These are phyloP conservation scores for Secale cereale DNA, from an alignment of 176 grass and related monocot genomes.

Conservation along the genomic window DNA sequence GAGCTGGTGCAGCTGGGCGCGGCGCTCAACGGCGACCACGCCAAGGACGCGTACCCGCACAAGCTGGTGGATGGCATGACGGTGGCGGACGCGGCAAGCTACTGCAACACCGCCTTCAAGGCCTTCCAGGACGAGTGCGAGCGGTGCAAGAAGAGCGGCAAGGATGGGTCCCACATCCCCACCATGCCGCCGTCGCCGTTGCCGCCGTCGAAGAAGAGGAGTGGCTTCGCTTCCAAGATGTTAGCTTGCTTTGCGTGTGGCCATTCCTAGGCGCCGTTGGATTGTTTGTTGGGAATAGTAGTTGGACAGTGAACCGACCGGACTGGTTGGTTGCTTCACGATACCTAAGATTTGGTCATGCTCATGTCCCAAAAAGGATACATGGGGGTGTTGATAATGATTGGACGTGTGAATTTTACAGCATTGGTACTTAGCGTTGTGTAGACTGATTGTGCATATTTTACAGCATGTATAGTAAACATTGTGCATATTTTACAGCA, in stretches of 20 bases:
- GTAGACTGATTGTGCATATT: not conserved
- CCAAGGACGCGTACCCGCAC: constrained; percentile 42
- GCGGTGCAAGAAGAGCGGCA: constrained; percentile 39
- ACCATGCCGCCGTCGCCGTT: no score
- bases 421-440: not conserved
- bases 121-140: constrained; percentile 61
- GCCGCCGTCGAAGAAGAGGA: not conserved
- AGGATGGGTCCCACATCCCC: constrained; percentile 52
- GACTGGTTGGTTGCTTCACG: not conserved
- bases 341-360: not conserved
- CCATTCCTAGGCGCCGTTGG: constrained; percentile 3
- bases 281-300: not conserved
- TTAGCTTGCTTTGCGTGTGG: constrained; percentile 55
- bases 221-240: constrained; percentile 29
- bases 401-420: not conserved
- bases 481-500: no score
- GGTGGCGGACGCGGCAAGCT: constrained; percentile 52
- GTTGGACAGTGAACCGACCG: not conserved
- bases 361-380: no score
- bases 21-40: constrained; percentile 63
- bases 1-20: constrained; percentile 79
- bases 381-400: not conserved
- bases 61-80: constrained; percentile 76
- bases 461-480: no score
- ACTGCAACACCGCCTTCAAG: constrained; percentile 38